phyloP scores from a whole-genome alignment of 106 monocot genomes.

The Acorus gramineus region DNA sequence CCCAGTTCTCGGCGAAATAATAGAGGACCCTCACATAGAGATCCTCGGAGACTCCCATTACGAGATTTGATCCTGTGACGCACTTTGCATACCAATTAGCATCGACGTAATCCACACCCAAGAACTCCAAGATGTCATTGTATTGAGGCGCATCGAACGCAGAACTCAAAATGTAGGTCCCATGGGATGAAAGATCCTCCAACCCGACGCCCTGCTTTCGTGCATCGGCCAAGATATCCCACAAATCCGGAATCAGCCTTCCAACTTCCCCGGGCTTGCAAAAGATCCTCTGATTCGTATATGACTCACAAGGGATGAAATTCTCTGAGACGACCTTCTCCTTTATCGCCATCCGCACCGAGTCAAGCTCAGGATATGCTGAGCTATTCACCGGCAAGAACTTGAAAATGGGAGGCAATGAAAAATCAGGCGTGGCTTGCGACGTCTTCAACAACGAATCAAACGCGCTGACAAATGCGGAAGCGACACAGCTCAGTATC shows the following conservation, averaged over 20 bases:
- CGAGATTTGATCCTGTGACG: conserved; percentile 5
- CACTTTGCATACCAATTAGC: conserved; percentile 9
- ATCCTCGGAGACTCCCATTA: not conserved
- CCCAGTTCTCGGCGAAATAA: conserved; percentile 4
- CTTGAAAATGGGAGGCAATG: not conserved
- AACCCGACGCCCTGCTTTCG: conserved; percentile 1
- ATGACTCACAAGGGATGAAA: conserved; percentile 5
- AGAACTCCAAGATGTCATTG: conserved; percentile 1
- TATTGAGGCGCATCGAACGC: not conserved
- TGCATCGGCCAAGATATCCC: conserved; percentile 3
- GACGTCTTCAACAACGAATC: conserved; percentile 5
- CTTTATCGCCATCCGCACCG: conserved; percentile 1
- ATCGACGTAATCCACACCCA: conserved; percentile 2
- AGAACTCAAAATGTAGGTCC: conserved; percentile 1
- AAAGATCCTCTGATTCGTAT: conserved; percentile 3
- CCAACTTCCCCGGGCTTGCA: not conserved
- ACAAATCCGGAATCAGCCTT: conserved; percentile 2
- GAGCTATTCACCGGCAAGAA: conserved; percentile 1
- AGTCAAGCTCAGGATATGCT: not conserved
- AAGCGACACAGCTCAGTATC: conserved; percentile 40
- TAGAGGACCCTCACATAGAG: conserved; percentile 4
- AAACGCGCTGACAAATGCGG: conserved; percentile 37
- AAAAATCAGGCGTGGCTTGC: not conserved
- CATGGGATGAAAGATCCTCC: conserved; percentile 8
- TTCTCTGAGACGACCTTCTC: not conserved